phyloP scores from a whole-genome alignment of 1,139 yeast genomes.

The Kurtzmaniella quercitrusa region DNA sequence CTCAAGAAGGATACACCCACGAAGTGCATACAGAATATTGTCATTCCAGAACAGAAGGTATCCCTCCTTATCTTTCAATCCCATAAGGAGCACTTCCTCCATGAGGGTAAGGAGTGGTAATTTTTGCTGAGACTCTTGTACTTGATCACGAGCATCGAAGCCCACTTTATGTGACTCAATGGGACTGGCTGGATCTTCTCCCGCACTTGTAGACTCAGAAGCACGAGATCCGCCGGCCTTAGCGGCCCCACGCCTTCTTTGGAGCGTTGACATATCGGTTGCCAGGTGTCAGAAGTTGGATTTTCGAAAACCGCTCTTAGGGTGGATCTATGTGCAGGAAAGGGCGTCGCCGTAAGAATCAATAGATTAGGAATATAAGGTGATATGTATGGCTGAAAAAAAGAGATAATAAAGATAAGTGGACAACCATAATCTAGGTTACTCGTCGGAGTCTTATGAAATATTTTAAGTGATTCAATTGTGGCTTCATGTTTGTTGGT shows the following conservation, averaged over 20 bases:
- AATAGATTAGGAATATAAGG: no score
- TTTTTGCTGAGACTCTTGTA: conserved; percentile 41
- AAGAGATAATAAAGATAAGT: no score
- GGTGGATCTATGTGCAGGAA: background rate
- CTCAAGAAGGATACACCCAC: conserved; percentile 92
- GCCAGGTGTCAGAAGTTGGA: background rate
- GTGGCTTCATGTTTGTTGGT: no score
- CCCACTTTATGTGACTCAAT: conserved; percentile 62
- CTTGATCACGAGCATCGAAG: conserved; percentile 72
- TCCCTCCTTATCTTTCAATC: conserved; percentile 93
- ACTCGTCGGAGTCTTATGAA: no score
- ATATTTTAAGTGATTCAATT: no score
- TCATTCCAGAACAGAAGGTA: conserved; percentile 97
- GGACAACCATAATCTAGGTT: no score
- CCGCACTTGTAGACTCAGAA: conserved; percentile 4
- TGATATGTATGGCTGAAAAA: no score
- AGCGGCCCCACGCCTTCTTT: conserved; percentile 46
- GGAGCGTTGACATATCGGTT: conserved; percentile 31
- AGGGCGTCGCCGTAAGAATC: background rate
- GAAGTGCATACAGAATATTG: conserved; percentile 88
- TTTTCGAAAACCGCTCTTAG: background rate
- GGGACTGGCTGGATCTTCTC: conserved; percentile 9
- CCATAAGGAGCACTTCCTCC: conserved; percentile 94
- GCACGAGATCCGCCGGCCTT: conserved; percentile 17
- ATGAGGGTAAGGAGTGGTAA: conserved; percentile 79